Evolutionary conservation across 2,329 filamentous ascomycete species (phyloP).

Genomic region (Malbranchea cinnamomea): DNA sequence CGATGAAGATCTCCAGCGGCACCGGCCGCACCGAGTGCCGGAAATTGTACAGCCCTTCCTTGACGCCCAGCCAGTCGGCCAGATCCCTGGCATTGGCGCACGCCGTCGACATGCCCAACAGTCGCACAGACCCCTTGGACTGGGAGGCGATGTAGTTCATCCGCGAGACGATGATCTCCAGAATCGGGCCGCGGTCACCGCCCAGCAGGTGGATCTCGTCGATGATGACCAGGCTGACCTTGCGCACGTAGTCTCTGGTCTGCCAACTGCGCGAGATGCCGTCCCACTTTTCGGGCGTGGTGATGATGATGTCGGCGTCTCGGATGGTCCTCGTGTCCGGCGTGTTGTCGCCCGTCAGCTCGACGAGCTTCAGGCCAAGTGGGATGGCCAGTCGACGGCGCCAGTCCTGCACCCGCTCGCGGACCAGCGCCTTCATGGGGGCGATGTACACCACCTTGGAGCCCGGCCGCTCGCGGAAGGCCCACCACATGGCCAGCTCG

Average conservation of each 20-base stretch:
- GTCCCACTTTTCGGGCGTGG: slow-evolving; percentile 99
- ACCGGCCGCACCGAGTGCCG: slow-evolving; percentile 92
- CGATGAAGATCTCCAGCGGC: slow-evolving; percentile 89
- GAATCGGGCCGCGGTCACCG: slow-evolving; percentile 87
- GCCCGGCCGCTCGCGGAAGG: slow-evolving; percentile 82
- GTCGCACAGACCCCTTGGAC: slow-evolving; percentile 71
- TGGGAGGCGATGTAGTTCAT: slow-evolving; percentile 99
- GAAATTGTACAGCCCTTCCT: slow-evolving; percentile 93
- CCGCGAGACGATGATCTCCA: slow-evolving; percentile 82
- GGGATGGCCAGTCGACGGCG: slow-evolving; percentile 62
- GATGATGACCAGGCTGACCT: slow-evolving; percentile 93
- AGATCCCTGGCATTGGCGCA: slow-evolving; percentile 92
- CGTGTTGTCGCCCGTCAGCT: slow-evolving; percentile 94
- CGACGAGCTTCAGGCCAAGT: slow-evolving; percentile 79
- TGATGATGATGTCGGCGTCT: slow-evolving; percentile 94
- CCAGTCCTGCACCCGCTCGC: slow-evolving; percentile 95
- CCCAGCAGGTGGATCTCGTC: slow-evolving; percentile 97
- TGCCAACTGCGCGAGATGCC: slow-evolving; percentile 99
- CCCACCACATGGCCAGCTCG: slow-evolving; percentile 99
- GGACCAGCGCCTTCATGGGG: slow-evolving; percentile 96
- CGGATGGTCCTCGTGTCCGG: slow-evolving; percentile 91
- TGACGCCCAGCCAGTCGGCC: slow-evolving; percentile 92
- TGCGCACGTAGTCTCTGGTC: slow-evolving; percentile 85
- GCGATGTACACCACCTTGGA: slow-evolving; percentile 98
- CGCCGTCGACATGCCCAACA: slow-evolving; percentile 98